Evolutionary conservation across 1,139 yeast species (phyloP).

Genomic region (Nakaseomyces delphensis): DNA sequence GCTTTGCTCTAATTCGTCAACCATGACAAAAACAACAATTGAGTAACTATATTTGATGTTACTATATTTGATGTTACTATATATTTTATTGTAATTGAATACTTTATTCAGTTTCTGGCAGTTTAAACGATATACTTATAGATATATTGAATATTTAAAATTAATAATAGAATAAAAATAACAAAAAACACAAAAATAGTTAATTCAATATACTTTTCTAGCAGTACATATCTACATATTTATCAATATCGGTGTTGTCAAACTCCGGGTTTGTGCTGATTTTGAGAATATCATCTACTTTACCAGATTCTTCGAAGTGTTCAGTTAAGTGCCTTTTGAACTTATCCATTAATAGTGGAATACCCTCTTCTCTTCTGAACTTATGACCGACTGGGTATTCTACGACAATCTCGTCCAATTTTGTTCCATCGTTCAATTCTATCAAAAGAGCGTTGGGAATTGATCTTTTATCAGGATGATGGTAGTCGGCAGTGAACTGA

Average conservation of each 20-base stretch:
- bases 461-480: constrained; percentile 47
- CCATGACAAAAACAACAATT: too few species aligned
- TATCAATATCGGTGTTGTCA: constrained; percentile 40
- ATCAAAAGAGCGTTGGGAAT: constrained; percentile 47
- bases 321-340: constrained; percentile 43
- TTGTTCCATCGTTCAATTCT: constrained; percentile 46
- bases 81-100: too few species aligned
- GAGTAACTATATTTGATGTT: too few species aligned
- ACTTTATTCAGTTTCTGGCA: too few species aligned
- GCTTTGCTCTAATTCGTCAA: too few species aligned
- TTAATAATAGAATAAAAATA: neutral
- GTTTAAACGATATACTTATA: too few species aligned
- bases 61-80: too few species aligned
- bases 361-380: constrained; percentile 49
- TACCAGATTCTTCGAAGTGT: constrained; percentile 33
- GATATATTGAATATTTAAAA: too few species aligned
- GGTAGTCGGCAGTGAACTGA: constrained; percentile 43
- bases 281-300: constrained; percentile 35
- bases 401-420: constrained; percentile 44
- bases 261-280: constrained; percentile 33
- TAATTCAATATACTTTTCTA: neutral
- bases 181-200: neutral
- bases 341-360: constrained; percentile 43
- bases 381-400: constrained; percentile 53
- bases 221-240: constrained; percentile 39